Evolutionary conservation across 768 basidiomycete species (phyloP).

Genomic region (Kwoniella europaea): DNA sequence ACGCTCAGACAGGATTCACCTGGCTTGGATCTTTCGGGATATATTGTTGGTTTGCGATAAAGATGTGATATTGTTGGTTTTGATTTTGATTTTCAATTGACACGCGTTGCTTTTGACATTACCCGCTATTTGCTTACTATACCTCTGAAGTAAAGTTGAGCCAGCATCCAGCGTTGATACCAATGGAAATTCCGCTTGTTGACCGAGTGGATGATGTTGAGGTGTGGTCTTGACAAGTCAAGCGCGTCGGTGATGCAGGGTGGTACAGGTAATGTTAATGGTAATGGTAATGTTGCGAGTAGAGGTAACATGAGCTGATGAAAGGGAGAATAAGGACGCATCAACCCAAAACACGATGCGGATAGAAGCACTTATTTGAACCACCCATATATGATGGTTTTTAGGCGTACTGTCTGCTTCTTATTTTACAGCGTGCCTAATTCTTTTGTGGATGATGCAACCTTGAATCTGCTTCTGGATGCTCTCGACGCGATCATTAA

Average conservation of each 20-base stretch:
- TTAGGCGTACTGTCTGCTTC: too few species aligned
- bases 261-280: not conserved
- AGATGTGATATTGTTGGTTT: not conserved
- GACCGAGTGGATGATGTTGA: not conserved
- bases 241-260: not conserved
- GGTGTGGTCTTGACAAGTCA: not conserved
- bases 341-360: not conserved
- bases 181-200: not conserved
- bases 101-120: not conserved
- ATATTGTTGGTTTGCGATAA: not conserved
- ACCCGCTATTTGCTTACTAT: not conserved
- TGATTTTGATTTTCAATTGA: not conserved
- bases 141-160: not conserved
- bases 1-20: not conserved
- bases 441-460: not conserved
- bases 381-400: not conserved
- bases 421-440: too few species aligned
- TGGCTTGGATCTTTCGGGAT: not conserved
- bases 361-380: not conserved
- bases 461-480: not conserved
- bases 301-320: not conserved
- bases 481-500: slow-evolving; percentile 6
- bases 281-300: not conserved
- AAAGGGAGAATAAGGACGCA: not conserved
- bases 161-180: too few species aligned